Evolutionary conservation across 176 grass and related monocot genomes (phyloP), one percentile per base, ranked within the genome.

Genomic region (Metroxylon sagu): DNA sequence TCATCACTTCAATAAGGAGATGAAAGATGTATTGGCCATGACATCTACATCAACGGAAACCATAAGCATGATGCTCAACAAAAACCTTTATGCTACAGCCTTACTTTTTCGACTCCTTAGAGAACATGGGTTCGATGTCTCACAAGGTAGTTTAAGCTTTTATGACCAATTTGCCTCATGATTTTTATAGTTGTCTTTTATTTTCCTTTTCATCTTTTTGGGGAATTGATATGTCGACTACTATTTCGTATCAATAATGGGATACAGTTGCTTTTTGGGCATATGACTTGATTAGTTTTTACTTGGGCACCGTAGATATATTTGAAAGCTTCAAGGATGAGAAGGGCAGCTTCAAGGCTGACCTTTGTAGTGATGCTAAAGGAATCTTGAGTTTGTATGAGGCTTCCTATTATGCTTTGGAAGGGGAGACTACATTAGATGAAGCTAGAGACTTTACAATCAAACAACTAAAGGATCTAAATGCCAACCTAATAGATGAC

Each of bases 51-150:
- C 67, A 52, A 57, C 71, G 16, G 26, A 54, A 1, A 14, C 59
- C 19, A 52, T 52, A 60, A 58, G 62, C 16, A 25, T 12, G 21
- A 26, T 16, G 3, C 48, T 43, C 0, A 58, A 54, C 18, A 48
- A 83, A 14, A 71, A 80, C 50, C 31, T 76, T 52, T 39, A 49
- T 30, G 71, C 53, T 10, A 49, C 65, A 3, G 52, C 72, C 2
- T 56, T 83, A 12, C 49, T 83, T 5, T 83, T 88, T 53, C 64
- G 62, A 53, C 39, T 80, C 53, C 71, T 80, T 5, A 76, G 85
- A 69, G 53, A 18, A 7, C 25, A 80, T 65, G 67, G 59, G 23
- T 56, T 83, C 21, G 3, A 28, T n/a, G 62, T 67, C 27, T 64
- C 76, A 15, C 35, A 43, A 66, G 83, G 83, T 85, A 71, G 5